Evolutionary conservation across 1,284 basidiomycete species (phyloP), one percentile per base, ranked within the genome.

Genomic region (Malassezia cuniculi): DNA sequence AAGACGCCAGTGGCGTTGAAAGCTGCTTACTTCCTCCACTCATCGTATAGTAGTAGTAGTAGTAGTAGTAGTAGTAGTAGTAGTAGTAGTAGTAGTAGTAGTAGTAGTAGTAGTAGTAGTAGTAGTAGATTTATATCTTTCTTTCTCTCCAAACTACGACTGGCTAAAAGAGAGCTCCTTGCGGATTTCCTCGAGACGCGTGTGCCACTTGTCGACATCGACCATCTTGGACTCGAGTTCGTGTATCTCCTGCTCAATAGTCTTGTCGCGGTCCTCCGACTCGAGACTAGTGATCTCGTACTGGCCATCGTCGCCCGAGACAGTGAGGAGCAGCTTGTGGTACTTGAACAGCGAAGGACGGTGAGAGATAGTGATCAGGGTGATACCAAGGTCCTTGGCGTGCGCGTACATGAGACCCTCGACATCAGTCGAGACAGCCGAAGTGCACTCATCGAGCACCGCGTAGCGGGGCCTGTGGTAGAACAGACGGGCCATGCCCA

Each of bases 351-450:
- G 49, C 31, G 54, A 56, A 8, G 57, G 59, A 78, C 85, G 64
- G 76, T 78, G 48, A 83, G 71, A 11, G 81, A 80, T 8, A 79
- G 84, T 31, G 51, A 95, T 82, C 31, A 97, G 74, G 0, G 89
- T 93, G 58, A 94, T 89, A 2, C 82, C 86, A 10, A 86, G 70
- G n/a, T 78, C 75, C 69, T 94, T 94, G 25, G 84, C 82, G 53
- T 85, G 79, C 61, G 90, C 82, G 70, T 94, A 95, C 85, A 97
- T 89, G 46, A 80, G 73, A 0, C 87, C 87, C 66, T 94, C 89
- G 15, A 94, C 86, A 60, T 95, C 90, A 40, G 84, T 86, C 7
- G 86, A 93, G 5, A 97, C 87, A 1, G 90, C 90, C 48, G 82
- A 86, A 4, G 89, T 94, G 69, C 85, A 90, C 67, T 95, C 89